Conservation (phyloP, 1,139 yeast species). For the Lodderomyces oxycetoniae region DNA sequence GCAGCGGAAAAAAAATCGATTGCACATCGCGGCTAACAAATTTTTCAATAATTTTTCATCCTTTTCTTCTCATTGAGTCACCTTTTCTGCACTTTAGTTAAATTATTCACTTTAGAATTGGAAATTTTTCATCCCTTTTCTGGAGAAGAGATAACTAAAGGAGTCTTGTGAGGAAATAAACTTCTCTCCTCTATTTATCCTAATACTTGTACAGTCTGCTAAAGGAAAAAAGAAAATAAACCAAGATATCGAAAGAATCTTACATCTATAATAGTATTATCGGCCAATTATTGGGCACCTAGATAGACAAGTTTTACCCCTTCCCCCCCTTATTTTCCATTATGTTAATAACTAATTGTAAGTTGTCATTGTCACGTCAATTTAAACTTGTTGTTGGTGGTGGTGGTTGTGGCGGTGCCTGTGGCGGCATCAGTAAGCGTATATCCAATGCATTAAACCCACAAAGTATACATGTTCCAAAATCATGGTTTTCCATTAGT, state of each 20-base stretch:
- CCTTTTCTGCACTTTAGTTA: not conserved
- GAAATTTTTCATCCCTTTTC: not conserved
- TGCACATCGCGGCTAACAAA: conserved; percentile 5
- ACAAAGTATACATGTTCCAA: too few species aligned
- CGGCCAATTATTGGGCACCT: too few species aligned
- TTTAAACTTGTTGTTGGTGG: conserved; percentile 1
- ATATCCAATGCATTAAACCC: too few species aligned
- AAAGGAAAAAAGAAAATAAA: too few species aligned
- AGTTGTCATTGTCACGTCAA: not conserved
- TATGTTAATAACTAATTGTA: conserved; percentile 1
- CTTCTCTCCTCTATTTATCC: conserved; percentile 1
- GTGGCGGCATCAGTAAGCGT: too few species aligned
- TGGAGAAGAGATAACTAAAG: too few species aligned
- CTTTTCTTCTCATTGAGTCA: not conserved
- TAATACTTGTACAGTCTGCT: not conserved
- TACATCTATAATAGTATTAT: too few species aligned
- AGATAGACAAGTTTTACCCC: too few species aligned
- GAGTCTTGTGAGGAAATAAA: too few species aligned
- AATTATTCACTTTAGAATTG: not conserved
- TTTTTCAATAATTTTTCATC: not conserved
- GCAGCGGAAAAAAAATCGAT: too few species aligned
- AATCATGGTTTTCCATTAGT: conserved; percentile 1
- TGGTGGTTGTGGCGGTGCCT: not conserved
- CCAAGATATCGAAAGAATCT: too few species aligned
- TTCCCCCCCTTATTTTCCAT: too few species aligned